Evolutionary conservation across 176 grass and related monocot species (phyloP).

Genomic region (Juncus inflexus): DNA sequence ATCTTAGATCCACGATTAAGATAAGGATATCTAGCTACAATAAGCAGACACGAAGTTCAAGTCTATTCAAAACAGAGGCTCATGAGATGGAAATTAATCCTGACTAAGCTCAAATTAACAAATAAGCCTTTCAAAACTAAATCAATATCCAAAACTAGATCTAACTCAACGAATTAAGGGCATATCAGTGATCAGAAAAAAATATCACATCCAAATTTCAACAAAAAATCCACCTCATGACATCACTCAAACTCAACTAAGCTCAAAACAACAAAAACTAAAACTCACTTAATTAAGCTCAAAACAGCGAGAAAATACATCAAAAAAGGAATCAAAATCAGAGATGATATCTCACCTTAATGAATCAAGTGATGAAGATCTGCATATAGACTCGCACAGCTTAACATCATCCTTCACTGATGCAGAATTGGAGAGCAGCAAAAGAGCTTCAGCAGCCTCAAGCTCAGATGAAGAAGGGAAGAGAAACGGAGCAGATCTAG

Average conservation of each 20-base stretch:
- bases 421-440: constrained; percentile 5
- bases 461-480: constrained; percentile 22
- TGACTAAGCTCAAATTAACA: too few relatives aligned
- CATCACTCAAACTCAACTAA: neutral
- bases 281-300: constrained; percentile 1
- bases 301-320: constrained; percentile 1
- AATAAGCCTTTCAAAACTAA: too few relatives aligned
- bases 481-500: neutral
- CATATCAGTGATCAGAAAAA: too few relatives aligned
- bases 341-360: neutral
- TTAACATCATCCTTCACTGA: neutral
- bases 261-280: neutral
- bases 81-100: too few relatives aligned
- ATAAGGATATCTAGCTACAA: neutral
- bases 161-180: too few relatives aligned
- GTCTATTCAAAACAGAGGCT: too few relatives aligned
- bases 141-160: too few relatives aligned
- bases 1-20: neutral
- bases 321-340: neutral
- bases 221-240: neutral
- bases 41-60: neutral
- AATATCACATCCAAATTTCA: too few relatives aligned
- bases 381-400: neutral
- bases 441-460: constrained; percentile 21
- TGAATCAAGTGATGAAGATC: constrained; percentile 11